Base-by-base conservation (phyloP, 495 filamentous ascomycete genomes). In the Podospora pseudocomata region DNA sequence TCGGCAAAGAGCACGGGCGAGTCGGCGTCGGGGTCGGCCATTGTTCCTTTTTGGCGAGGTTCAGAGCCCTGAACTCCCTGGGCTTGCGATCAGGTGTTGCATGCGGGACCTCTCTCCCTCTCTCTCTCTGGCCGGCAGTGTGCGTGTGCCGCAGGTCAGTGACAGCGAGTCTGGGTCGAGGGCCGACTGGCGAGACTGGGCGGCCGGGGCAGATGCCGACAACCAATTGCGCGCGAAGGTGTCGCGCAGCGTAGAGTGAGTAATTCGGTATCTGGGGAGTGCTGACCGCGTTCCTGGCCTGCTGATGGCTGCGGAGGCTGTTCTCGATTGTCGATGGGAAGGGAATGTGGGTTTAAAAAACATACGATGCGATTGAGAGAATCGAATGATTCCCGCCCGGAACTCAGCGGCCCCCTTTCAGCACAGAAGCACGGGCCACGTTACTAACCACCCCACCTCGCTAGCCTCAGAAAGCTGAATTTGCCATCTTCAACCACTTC, bases 1-100 rank as follows among this genome's bases (percentile, higher is more conserved):
- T 67, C 65, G 39, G 60, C 71, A 60, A 76, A 77, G 64, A 77
- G 65, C 60, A 67, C 61, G 60, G 72, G 75, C 67, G 75, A 73
- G 18, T n/a, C 27, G 69, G 64, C 69, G 26, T 72, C 67, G 70
- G 68, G 34, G 71, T 67, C 70, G 62, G 75, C 70, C 76, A 78
- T 78, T 20, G 72, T 23, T 30, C 59, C 65, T 63, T 27, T 27
- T 60, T 16, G 9, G 56, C 20, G 58, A 28, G 49, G 62, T 49
- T 66, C 64, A 32, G 30, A 63, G 27, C 61, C 61, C 61, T 63
- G 34, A 44, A 49, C 27, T 2, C 30, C 68, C 58, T 23, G 61
- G 56, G 28, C 20, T 19, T 60, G 27, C 49, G 39, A 72, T 76
- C 73, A 69, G 66, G 70, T 73, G 71, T 76, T 75, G 73, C 72